phyloP scores from a whole-genome alignment of 345 rosid genomes.

The Capsella bursapastoris region DNA sequence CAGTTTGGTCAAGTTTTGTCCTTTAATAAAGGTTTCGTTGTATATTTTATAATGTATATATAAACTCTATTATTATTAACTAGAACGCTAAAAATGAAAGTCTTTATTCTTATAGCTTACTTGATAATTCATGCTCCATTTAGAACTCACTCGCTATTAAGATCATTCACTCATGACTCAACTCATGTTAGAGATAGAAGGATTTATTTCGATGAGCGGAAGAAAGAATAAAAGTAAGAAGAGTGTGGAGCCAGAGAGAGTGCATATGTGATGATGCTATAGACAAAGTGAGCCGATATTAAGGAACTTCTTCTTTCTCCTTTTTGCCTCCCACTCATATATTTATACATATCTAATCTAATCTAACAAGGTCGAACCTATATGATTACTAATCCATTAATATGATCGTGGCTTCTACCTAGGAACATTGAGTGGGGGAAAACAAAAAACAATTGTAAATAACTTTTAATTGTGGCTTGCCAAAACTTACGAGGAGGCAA shows the following conservation, averaged over 20 bases:
- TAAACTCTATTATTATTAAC: neutral
- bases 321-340: constrained; percentile 47
- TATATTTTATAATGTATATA: neutral
- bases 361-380: constrained; percentile 15
- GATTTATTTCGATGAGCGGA: constrained; percentile 3
- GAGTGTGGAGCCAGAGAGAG: constrained; percentile 40
- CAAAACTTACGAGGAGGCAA: no score
- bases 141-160: no score
- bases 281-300: constrained; percentile 43
- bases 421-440: constrained; percentile 25
- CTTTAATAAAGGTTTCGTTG: neutral
- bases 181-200: neutral
- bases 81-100: neutral
- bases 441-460: neutral
- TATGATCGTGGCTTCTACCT: constrained; percentile 31
- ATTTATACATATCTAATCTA: constrained; percentile 29
- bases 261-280: constrained; percentile 37
- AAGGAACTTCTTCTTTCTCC: constrained; percentile 41
- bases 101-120: no score
- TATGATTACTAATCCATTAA: constrained; percentile 34
- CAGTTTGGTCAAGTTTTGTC: constrained; percentile 20
- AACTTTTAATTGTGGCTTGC: neutral
- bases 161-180: no score
- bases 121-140: no score
- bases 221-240: constrained; percentile 27